Evolutionary conservation across 2,329 filamentous ascomycete genomes (phyloP), one percentile per base, ranked within the genome.

Genomic region (Falciphora oryzae): DNA sequence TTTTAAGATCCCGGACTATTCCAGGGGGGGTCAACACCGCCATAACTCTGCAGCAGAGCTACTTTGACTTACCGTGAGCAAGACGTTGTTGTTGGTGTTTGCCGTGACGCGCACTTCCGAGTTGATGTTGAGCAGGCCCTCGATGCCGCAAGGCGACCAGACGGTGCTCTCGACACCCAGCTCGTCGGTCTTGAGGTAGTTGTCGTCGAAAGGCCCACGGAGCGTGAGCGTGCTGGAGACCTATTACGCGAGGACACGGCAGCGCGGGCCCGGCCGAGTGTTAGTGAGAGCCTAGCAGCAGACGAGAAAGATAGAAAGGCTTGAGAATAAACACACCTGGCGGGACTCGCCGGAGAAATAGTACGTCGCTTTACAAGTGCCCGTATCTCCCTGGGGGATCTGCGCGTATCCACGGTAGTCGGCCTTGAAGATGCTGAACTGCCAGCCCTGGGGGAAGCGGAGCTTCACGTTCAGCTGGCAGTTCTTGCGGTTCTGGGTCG

Each of bases 381-480:
- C 82, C 6, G 72, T 78, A 62, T 82, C 76, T 35, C 79, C 80
- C 67, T 73, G 72, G 50, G 81, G 75, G 62, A 84, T 75, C 66
- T 73, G 68, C 62, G 79, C 78, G 68, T 82, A 83, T 63, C 82
- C 82, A 69, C 81, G 80, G 75, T 83, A 83, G 67, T 81, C 78
- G 68, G 80, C 80, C 65, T 77, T 79, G 69, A 83, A 77, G 69
- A 84, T 72, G 62, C 79, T 81, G 75, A 81, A 83, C 73, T 83
- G 80, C 76, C 81, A 83, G 63, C 81, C 81, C 64, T 75, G 75
- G 18, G 81, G 81, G 70, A 83, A 83, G 65, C 76, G 71, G 65
- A 84, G 74, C 72, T 81, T 77, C 68, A 84, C 72, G 72, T 83
- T 83, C 66, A 84, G 73, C 72, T 83, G 80, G 75, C 81, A 84